Conservation (phyloP, 2,329 filamentous ascomycete species). For the Fonsecaea monophora region DNA sequence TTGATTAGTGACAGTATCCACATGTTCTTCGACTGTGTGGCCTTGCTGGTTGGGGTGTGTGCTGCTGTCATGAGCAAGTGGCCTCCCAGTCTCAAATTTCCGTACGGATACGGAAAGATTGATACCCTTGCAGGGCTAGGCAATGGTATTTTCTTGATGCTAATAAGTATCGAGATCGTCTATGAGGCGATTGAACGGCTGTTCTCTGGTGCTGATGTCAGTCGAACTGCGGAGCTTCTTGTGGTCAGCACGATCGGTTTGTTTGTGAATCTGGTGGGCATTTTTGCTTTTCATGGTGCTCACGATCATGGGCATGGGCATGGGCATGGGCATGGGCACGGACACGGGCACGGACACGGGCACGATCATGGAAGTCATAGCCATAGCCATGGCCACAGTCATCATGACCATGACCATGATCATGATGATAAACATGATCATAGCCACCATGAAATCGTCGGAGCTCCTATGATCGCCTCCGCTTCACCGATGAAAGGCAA, state of each 20-base stretch:
- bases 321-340: slow-evolving; percentile 24
- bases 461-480: slow-evolving; percentile 37
- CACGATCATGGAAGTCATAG: slow-evolving; percentile 48
- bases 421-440: slow-evolving; percentile 42
- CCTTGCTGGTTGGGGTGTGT: slow-evolving; percentile 85
- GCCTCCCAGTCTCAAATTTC: slow-evolving; percentile 86
- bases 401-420: slow-evolving; percentile 49
- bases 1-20: slow-evolving; percentile 98
- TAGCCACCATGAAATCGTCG: slow-evolving; percentile 31
- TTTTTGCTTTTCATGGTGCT: slow-evolving; percentile 79
- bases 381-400: slow-evolving; percentile 36
- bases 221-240: slow-evolving; percentile 83
- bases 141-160: slow-evolving; percentile 94
- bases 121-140: slow-evolving; percentile 95
- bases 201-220: slow-evolving; percentile 80
- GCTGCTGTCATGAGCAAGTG: slow-evolving; percentile 96
- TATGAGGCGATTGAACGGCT: slow-evolving; percentile 92
- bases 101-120: slow-evolving; percentile 88
- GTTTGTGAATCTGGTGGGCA: slow-evolving; percentile 88
- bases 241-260: slow-evolving; percentile 87
- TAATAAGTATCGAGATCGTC: slow-evolving; percentile 94
- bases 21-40: slow-evolving; percentile 99
- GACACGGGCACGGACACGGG: slow-evolving; percentile 16
- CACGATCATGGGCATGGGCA: slow-evolving; percentile 60
- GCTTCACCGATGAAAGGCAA: slow-evolving; percentile 41